phyloP scores from a whole-genome alignment of 176 grass and related monocot species.

The Ensete ventricosum region DNA sequence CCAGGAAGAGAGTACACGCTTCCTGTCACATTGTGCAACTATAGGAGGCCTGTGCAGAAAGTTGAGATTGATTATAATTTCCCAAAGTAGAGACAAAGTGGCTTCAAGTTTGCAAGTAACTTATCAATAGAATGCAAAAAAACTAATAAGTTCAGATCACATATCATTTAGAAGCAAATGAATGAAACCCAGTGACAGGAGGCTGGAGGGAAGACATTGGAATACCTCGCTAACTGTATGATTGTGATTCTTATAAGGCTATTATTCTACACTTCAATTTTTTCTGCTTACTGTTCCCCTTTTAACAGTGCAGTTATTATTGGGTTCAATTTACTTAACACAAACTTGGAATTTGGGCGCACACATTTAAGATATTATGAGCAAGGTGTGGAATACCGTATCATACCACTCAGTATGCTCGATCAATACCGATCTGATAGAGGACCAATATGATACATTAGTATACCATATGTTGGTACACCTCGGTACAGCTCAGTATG shows the following conservation, averaged over 20 bases:
- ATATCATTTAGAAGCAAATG: too few relatives aligned
- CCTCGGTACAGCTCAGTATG: too few relatives aligned
- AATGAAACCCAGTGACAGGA: neutral
- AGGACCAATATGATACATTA: too few relatives aligned
- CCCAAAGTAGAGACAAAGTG: neutral
- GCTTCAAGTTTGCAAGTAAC: neutral
- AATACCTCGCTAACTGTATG: neutral
- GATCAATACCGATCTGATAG: too few relatives aligned
- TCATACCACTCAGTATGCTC: too few relatives aligned
- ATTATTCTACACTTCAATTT: neutral
- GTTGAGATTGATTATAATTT: neutral
- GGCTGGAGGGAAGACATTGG: neutral
- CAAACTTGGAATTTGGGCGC: neutral
- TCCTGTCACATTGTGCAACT: constrained; percentile 77
- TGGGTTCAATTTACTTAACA: neutral
- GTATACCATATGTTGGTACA: too few relatives aligned
- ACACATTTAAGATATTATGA: neutral
- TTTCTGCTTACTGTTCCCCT: neutral
- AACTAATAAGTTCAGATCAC: neutral
- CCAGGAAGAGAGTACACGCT: constrained; percentile 79
- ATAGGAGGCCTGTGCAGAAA: constrained; percentile 51
- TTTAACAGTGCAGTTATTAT: neutral
- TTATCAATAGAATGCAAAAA: neutral
- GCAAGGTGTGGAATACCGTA: too few relatives aligned
- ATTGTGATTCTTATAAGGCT: neutral